Conservation (phyloP, 2,329 filamentous ascomycete species). For the Diaporthe humulicola region DNA sequence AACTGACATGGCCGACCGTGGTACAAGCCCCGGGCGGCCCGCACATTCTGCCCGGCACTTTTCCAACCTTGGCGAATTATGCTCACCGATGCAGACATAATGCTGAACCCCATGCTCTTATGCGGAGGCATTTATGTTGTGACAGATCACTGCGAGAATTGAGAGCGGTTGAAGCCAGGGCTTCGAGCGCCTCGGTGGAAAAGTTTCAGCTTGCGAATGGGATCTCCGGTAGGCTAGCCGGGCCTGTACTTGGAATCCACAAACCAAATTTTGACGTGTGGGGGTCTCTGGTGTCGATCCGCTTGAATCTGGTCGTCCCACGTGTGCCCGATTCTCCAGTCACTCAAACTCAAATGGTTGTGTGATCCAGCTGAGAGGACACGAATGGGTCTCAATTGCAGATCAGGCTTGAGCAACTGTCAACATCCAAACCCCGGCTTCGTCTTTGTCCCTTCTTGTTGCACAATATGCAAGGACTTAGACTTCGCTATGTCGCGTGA, state of each 20-base stretch:
- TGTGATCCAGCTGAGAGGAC: not conserved
- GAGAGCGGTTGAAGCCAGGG: not conserved
- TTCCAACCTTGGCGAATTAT: constrained; percentile 2
- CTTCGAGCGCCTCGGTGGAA: not conserved
- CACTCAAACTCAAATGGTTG: constrained; percentile 11
- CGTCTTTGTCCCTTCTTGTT: constrained; percentile 11
- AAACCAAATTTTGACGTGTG: constrained; percentile 5
- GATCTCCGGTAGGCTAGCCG: constrained; percentile 6
- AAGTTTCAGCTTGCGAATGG: not conserved
- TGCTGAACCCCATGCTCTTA: not conserved
- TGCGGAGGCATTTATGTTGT: not conserved
- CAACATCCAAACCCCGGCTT: too few species aligned
- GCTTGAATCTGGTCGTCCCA: not conserved
- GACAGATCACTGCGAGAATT: not conserved
- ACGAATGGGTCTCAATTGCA: not conserved
- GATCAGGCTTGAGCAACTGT: not conserved
- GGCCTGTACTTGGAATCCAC: not conserved
- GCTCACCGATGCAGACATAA: not conserved
- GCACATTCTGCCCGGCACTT: not conserved
- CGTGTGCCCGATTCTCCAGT: not conserved
- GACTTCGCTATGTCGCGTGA: not conserved
- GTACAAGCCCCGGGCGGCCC: not conserved
- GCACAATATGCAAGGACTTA: not conserved
- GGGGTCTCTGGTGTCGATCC: constrained; percentile 1
- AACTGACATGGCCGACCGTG: not conserved